phyloP scores from a whole-genome alignment of 2,329 filamentous ascomycete species.

The Talaromyces islandicus region DNA sequence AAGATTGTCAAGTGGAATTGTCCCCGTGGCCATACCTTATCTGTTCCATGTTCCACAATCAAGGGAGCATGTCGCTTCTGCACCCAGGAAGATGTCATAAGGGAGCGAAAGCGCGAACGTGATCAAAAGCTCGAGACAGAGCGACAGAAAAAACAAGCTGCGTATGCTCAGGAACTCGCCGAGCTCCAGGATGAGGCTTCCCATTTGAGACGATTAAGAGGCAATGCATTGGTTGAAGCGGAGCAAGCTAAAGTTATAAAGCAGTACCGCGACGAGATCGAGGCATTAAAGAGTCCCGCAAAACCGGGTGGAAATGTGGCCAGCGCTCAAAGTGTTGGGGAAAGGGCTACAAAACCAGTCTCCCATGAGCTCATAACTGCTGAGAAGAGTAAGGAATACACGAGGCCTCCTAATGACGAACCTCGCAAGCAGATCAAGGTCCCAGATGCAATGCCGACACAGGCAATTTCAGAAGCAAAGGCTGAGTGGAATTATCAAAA shows the following conservation, averaged over 20 bases:
- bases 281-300: neutral
- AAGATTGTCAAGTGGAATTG: slow-evolving; percentile 45
- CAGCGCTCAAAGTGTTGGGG: neutral
- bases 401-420: neutral
- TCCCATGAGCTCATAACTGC: neutral
- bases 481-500: slow-evolving; percentile 62
- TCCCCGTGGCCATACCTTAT: slow-evolving; percentile 43
- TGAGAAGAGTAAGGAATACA: neutral
- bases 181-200: slow-evolving; percentile 20
- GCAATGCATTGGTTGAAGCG: slow-evolving; percentile 14
- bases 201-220: slow-evolving; percentile 13
- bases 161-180: slow-evolving; percentile 18
- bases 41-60: slow-evolving; percentile 42
- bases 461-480: slow-evolving; percentile 25
- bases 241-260: slow-evolving; percentile 17
- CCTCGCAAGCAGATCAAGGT: neutral
- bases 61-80: slow-evolving; percentile 46
- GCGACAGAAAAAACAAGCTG: slow-evolving; percentile 15
- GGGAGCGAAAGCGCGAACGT: slow-evolving; percentile 44
- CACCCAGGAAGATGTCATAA: slow-evolving; percentile 18
- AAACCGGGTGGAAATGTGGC: neutral
- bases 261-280: neutral
- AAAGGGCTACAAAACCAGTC: neutral
- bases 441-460: neutral
- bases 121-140: slow-evolving; percentile 43